Conservation (phyloP, 2,329 filamentous ascomycete genomes). For the Colletotrichum sp. region DNA sequence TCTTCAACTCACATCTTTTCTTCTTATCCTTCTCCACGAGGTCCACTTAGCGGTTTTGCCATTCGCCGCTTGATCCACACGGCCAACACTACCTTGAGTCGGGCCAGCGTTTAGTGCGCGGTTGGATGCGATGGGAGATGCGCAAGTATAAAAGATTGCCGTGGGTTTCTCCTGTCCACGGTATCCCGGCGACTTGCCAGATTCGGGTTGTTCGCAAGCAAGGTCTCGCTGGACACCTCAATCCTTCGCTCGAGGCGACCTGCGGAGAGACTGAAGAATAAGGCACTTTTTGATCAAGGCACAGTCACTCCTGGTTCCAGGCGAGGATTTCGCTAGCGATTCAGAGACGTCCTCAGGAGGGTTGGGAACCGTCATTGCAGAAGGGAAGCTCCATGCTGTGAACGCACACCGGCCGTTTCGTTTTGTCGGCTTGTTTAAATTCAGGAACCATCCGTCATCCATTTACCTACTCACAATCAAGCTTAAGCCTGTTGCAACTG, state of each 20-base stretch:
- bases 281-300: not conserved
- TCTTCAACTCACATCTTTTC: not conserved
- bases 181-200: not conserved
- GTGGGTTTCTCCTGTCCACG: not conserved
- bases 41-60: conserved; percentile 6
- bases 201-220: not conserved
- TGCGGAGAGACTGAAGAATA: not conserved
- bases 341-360: not conserved
- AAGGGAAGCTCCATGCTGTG: not conserved
- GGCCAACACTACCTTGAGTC: not conserved
- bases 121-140: conserved; percentile 1
- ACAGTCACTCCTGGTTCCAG: not conserved
- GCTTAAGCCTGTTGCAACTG: not conserved
- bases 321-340: not conserved
- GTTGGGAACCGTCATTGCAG: not conserved
- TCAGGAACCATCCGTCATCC: not conserved
- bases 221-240: not conserved
- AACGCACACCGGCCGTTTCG: not conserved
- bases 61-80: conserved; percentile 2
- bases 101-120: not conserved
- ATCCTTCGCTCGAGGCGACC: not conserved
- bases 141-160: not conserved
- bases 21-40: not conserved
- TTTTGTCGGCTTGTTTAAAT: not conserved
- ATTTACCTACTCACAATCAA: not conserved